Evolutionary conservation across 129 eudicot species (phyloP).

Genomic region (Chrysanthemum makinoi): DNA sequence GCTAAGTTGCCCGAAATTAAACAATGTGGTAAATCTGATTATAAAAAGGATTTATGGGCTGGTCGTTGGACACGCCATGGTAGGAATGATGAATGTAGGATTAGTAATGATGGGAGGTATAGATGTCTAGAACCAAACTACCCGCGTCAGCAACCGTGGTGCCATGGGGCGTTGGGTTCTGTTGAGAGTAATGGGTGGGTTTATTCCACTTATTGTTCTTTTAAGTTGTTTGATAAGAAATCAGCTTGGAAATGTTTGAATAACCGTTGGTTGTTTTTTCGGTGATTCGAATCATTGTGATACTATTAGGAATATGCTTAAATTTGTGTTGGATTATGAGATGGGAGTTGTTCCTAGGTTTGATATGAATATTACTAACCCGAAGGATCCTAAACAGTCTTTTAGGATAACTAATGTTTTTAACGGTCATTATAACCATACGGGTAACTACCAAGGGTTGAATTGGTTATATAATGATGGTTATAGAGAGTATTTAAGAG

Average conservation of each 20-base stretch:
- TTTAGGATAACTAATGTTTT: conserved; percentile 81
- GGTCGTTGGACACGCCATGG: conserved; percentile 96
- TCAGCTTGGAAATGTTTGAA: conserved; percentile 86
- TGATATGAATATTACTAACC: conserved; percentile 83
- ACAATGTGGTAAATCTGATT: conserved; percentile 57
- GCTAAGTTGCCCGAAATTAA: conserved; percentile 37
- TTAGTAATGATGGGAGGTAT: conserved; percentile 74
- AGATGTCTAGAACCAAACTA: conserved; percentile 55
- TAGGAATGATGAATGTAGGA: conserved; percentile 53
- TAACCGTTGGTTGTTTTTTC: conserved; percentile 89
- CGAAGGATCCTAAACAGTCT: conserved; percentile 46
- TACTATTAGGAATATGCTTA: conserved; percentile 76
- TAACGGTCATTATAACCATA: conserved; percentile 70
- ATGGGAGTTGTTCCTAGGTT: conserved; percentile 45
- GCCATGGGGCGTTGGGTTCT: conserved; percentile 63
- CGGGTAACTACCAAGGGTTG: conserved; percentile 72
- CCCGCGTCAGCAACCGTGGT: conserved; percentile 85
- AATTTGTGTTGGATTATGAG: conserved; percentile 51
- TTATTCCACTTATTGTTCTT: conserved; percentile 86
- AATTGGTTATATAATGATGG: conserved; percentile 57
- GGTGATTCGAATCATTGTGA: conserved; percentile 96
- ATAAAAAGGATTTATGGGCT: conserved; percentile 59
- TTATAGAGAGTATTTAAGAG: conserved; percentile 52
- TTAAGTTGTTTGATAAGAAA: conserved; percentile 51
- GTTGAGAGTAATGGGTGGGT: conserved; percentile 94